Conservation (phyloP, 352 stramenopile species). For the Pythium pyrilobum region DNA sequence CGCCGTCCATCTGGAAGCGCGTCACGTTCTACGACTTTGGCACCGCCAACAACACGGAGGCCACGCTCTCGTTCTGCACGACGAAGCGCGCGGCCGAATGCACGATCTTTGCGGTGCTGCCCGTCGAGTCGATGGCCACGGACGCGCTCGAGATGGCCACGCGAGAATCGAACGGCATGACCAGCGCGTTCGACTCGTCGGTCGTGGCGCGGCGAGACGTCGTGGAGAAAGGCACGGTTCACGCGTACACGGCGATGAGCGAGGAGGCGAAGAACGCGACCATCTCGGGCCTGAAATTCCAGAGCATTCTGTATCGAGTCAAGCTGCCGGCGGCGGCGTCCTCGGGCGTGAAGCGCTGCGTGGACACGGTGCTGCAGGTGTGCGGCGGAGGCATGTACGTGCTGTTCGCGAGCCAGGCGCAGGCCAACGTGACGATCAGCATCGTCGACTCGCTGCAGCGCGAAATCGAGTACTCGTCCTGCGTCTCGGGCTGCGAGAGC, state of each 20-base stretch:
- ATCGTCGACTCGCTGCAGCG: constrained; percentile 3
- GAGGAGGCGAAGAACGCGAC: not conserved
- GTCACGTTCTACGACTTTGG: constrained; percentile 6
- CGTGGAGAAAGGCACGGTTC: not conserved
- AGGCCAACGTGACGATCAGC: constrained; percentile 17
- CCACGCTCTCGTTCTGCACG: constrained; percentile 4
- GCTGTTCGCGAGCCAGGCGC: constrained; percentile 20
- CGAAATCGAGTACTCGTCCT: constrained; percentile 3
- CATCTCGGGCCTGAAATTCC: too few relatives aligned
- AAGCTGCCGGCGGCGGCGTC: not conserved
- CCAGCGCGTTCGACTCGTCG: constrained; percentile 2
- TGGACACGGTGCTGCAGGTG: constrained; percentile 12
- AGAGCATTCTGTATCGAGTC: not conserved
- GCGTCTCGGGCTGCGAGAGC: constrained; percentile 5
- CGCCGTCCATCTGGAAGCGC: not conserved
- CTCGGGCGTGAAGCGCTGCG: constrained; percentile 1
- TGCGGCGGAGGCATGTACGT: constrained; percentile 10
- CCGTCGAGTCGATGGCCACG: constrained; percentile 1
- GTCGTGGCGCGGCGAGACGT: not conserved
- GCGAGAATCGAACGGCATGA: constrained; percentile 4
- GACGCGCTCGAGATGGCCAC: not conserved
- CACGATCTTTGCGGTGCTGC: constrained; percentile 8
- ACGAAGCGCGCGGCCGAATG: not conserved
- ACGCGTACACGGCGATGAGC: not conserved
- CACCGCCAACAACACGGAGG: not conserved